phyloP scores from a whole-genome alignment of 1,139 yeast genomes.

The Kodamaea alishanica region DNA sequence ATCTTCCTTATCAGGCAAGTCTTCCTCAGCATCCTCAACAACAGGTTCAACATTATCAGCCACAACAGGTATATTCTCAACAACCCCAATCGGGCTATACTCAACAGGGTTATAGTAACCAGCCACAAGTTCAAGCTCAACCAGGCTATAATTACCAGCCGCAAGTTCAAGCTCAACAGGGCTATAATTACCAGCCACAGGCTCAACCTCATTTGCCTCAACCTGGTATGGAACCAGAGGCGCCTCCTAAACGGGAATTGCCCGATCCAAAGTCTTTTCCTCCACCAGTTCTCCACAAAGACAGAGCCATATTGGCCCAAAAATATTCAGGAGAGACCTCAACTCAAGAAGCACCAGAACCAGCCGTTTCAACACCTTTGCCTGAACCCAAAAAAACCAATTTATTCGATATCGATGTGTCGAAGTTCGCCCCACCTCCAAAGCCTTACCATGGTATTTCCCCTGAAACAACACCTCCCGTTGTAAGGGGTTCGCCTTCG shows the following conservation, averaged over 20 bases:
- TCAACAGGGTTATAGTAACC: no score
- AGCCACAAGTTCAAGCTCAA: no score
- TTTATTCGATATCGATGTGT: conserved; percentile 24
- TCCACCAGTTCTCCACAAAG: conserved; percentile 14
- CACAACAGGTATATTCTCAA: no score
- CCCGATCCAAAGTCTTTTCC: conserved; percentile 14
- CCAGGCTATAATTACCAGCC: conserved; percentile 1
- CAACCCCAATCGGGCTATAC: not conserved
- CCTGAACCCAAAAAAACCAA: conserved; percentile 10
- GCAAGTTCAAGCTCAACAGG: conserved; percentile 9
- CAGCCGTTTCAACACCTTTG: conserved; percentile 2
- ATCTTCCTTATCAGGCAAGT: conserved; percentile 6
- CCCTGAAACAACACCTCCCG: conserved; percentile 3
- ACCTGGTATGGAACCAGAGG: not conserved
- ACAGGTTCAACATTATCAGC: no score
- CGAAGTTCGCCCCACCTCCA: conserved; percentile 28
- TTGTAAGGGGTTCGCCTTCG: not conserved
- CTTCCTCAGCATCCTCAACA: conserved; percentile 9
- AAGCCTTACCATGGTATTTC: conserved; percentile 15
- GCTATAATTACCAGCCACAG: not conserved
- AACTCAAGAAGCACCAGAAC: conserved; percentile 2
- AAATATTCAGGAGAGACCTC: conserved; percentile 3
- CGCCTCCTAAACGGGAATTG: conserved; percentile 5
- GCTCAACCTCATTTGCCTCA: conserved; percentile 1
- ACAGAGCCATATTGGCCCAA: conserved; percentile 5